These are phyloP conservation scores for Aspergillus aculeatinus DNA, from an alignment of 2,329 filamentous ascomycete species.

Conservation along the genomic window DNA sequence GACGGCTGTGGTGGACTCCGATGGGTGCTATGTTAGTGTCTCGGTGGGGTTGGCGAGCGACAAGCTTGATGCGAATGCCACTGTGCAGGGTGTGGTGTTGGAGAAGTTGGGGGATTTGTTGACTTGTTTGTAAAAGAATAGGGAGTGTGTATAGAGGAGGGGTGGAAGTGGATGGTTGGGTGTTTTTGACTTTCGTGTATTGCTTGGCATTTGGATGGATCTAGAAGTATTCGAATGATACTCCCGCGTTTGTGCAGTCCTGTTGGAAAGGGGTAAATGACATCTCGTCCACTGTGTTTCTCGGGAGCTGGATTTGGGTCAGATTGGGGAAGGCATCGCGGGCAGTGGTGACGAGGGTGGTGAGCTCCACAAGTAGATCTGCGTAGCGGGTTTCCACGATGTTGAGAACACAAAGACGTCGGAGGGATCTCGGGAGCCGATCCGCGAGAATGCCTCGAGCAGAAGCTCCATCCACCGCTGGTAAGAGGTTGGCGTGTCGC, in stretches of 20 bases:
- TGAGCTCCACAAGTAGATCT: neutral
- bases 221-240: neutral
- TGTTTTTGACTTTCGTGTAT: too few relatives aligned
- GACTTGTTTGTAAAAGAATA: conserved; percentile 40
- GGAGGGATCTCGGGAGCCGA: neutral
- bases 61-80: conserved; percentile 59
- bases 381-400: neutral
- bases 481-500: neutral
- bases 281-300: neutral
- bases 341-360: neutral
- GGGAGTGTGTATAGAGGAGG: too few relatives aligned
- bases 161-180: too few relatives aligned
- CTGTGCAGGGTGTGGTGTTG: conserved; percentile 53
- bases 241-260: neutral
- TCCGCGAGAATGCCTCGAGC: neutral
- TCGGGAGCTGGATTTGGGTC: neutral
- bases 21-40: conserved; percentile 62
- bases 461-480: neutral
- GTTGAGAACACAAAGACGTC: neutral
- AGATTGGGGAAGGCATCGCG: neutral
- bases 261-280: neutral
- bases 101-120: conserved; percentile 52
- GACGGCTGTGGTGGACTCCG: conserved; percentile 49
- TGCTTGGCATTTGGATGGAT: too few relatives aligned
- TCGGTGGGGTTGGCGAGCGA: conserved; percentile 61